A percentile compares a stretch with the other conserved stretches of the same genome.
Evolutionary conservation across 148 eudicot genomes (phyloP).

Genomic region (Dianthus caryophyllus): DNA sequence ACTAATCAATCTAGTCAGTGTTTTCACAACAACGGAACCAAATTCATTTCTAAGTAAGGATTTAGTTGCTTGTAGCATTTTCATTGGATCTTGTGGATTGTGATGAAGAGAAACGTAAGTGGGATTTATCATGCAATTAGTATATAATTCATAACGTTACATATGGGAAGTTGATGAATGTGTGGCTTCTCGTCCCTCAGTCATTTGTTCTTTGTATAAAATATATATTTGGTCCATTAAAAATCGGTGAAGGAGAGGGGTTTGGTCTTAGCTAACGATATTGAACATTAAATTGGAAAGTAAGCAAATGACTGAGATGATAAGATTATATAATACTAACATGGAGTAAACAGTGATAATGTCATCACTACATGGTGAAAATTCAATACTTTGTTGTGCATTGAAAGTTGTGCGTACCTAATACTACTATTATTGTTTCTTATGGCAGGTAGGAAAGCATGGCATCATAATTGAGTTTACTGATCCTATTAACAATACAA

Average conservation of each 20-base stretch:
- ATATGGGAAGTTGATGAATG: neutral
- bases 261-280: too few relatives aligned
- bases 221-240: too few relatives aligned
- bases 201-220: too few relatives aligned
- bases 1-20: too few relatives aligned
- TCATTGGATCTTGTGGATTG: neutral
- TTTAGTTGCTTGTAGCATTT: neutral
- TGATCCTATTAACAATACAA: conserved; percentile 66
- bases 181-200: neutral
- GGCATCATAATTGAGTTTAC: conserved; percentile 95
- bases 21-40: too few relatives aligned
- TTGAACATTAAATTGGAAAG: too few relatives aligned
- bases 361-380: neutral
- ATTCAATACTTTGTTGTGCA: neutral
- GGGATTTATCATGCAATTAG: neutral
- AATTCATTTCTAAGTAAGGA: neutral
- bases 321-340: too few relatives aligned
- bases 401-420: neutral
- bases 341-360: too few relatives aligned
- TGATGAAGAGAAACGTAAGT: neutral
- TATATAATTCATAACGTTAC: neutral
- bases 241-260: too few relatives aligned
- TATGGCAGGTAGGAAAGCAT: conserved; percentile 79
- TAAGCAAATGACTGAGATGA: too few relatives aligned
- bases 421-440: conserved; percentile 11